Evolutionary conservation across 169 alveolate genomes (phyloP).

Genomic region (Blepharisma undulans): DNA sequence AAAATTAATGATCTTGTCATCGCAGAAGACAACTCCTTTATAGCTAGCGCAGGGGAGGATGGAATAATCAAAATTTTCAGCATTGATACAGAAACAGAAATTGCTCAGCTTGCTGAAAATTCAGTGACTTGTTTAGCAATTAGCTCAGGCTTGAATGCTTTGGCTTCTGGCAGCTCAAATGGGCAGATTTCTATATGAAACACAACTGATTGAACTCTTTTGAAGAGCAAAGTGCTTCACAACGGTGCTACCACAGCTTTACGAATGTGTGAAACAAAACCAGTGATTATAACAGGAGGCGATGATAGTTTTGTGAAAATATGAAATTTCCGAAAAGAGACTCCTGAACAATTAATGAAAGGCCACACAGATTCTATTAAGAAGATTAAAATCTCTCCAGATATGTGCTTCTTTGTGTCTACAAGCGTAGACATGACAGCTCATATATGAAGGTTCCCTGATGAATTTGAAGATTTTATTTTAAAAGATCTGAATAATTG

Average conservation of each 20-base stretch:
- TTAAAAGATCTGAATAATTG: background rate
- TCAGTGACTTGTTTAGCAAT: background rate
- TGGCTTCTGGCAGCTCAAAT: background rate
- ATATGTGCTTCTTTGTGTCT: background rate
- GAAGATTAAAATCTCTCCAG: background rate
- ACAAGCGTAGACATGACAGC: background rate
- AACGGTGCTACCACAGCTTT: background rate
- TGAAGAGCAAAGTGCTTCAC: background rate
- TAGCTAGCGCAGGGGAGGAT: background rate
- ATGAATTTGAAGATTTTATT: background rate
- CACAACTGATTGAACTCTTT: background rate
- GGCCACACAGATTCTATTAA: background rate
- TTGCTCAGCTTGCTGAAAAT: background rate
- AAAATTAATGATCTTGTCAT: background rate
- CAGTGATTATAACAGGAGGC: background rate
- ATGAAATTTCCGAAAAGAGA: background rate
- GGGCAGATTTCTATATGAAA: background rate
- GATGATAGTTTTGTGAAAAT: background rate
- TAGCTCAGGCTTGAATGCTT: background rate
- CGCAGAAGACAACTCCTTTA: background rate
- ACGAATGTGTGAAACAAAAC: background rate
- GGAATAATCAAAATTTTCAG: background rate
- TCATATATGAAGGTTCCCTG: background rate
- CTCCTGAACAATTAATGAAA: background rate
- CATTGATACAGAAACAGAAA: background rate